Percentiles rank a stretch among this genome's conserved stretches.
phyloP scores from a whole-genome alignment of 2,329 filamentous ascomycete species.

The Rhexocercosporidium sp. region DNA sequence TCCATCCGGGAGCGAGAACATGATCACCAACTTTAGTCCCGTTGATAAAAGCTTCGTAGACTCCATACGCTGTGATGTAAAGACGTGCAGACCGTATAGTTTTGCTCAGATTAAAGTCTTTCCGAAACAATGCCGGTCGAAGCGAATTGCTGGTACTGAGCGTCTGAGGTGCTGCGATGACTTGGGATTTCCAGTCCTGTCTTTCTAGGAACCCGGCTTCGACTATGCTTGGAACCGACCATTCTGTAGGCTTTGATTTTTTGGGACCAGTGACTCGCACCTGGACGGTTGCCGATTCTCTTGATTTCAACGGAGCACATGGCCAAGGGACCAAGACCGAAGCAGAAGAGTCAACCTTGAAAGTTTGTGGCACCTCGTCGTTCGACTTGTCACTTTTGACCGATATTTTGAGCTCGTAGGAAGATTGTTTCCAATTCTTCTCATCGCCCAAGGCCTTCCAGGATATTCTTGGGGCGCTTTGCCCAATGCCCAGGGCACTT shows the following conservation, averaged over 20 bases:
- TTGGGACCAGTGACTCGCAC: constrained; percentile 38
- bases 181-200: constrained; percentile 22
- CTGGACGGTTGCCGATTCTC: constrained; percentile 39
- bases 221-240: constrained; percentile 40
- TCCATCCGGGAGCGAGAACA: constrained; percentile 48
- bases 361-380: not conserved
- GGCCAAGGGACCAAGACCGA: constrained; percentile 54
- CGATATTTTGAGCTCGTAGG: constrained; percentile 51
- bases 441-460: constrained; percentile 51
- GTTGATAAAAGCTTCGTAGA: constrained; percentile 45
- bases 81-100: constrained; percentile 37
- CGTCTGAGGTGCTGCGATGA: constrained; percentile 34
- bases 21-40: constrained; percentile 40
- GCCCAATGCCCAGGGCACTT: constrained; percentile 50
- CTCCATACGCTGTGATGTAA: constrained; percentile 44
- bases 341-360: constrained; percentile 23
- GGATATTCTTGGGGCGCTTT: constrained; percentile 51
- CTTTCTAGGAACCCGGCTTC: constrained; percentile 44
- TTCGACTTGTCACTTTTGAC: constrained; percentile 25
- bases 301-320: constrained; percentile 38
- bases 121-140: constrained; percentile 41
- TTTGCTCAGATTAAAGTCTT: constrained; percentile 36
- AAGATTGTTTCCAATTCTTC: constrained; percentile 49
- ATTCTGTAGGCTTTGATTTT: constrained; percentile 30
- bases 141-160: constrained; percentile 33